These are phyloP conservation scores for Alternaria postmessia DNA, from an alignment of 2,329 filamentous ascomycete genomes.

Conservation along the genomic window DNA sequence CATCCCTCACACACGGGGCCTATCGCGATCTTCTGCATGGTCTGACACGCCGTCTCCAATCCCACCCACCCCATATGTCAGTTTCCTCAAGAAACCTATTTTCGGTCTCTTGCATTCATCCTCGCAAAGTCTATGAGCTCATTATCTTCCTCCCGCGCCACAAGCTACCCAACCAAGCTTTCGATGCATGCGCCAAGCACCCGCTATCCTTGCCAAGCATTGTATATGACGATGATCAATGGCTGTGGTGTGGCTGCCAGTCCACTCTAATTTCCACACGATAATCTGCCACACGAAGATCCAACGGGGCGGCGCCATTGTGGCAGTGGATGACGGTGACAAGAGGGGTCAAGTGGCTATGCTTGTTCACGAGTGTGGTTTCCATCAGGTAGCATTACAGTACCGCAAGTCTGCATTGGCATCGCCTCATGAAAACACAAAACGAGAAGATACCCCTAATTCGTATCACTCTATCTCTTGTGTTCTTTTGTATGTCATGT, in stretches of 20 bases:
- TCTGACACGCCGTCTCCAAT: background rate
- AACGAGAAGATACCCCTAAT: background rate
- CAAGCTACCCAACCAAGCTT: constrained; percentile 8
- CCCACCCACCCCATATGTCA: background rate
- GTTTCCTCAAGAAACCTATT: background rate
- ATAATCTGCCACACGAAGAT: constrained; percentile 4
- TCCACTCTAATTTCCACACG: constrained; percentile 17
- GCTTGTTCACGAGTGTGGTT: background rate
- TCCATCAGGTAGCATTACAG: background rate
- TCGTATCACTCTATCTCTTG: background rate
- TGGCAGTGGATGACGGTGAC: constrained; percentile 8
- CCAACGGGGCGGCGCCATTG: constrained; percentile 5
- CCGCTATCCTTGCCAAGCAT: constrained; percentile 3
- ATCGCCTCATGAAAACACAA: background rate
- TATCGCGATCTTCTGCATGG: background rate
- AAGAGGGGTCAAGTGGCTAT: constrained; percentile 5
- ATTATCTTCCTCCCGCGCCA: constrained; percentile 1
- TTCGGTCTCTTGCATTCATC: background rate
- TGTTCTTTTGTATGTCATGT: background rate
- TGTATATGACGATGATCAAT: constrained; percentile 9
- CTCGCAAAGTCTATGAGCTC: constrained; percentile 12
- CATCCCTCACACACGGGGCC: background rate
- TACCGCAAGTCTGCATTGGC: background rate
- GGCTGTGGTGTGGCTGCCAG: constrained; percentile 17
- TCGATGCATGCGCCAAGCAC: constrained; percentile 7